Percentiles rank a stretch among this genome's conserved stretches.
Evolutionary conservation across 495 filamentous ascomycete genomes (phyloP).

Genomic region (Penicillium riverlandense): DNA sequence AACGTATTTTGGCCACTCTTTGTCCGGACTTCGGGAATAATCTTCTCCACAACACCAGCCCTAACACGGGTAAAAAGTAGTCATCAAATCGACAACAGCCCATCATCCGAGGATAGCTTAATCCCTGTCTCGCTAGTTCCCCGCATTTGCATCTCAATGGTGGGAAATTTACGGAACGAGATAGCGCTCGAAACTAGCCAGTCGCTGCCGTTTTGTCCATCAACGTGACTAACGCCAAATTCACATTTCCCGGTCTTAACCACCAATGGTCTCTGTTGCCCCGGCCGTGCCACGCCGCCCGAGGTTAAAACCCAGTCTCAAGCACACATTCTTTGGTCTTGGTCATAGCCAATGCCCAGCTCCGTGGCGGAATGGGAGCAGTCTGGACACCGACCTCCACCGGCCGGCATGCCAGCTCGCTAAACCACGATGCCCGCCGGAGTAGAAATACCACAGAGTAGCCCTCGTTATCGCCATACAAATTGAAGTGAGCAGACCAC

Average conservation of each 20-base stretch:
- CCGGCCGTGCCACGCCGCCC: background rate
- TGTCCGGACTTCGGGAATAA: too few relatives aligned
- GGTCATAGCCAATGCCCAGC: background rate
- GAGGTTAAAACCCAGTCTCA: background rate
- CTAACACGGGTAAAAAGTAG: too few relatives aligned
- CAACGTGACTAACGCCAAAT: constrained; percentile 9
- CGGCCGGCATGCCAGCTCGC: background rate
- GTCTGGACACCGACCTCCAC: background rate
- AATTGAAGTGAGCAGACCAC: background rate
- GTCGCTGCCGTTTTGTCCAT: background rate
- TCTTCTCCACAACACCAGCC: too few relatives aligned
- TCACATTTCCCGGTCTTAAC: background rate
- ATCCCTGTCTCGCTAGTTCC: background rate
- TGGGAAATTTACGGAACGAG: constrained; percentile 7
- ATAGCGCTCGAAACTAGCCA: background rate
- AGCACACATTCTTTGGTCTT: constrained; percentile 4
- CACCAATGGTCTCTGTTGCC: constrained; percentile 3
- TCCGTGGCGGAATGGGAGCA: constrained; percentile 15
- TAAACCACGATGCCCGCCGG: background rate
- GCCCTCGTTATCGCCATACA: background rate
- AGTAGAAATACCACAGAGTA: constrained; percentile 10
- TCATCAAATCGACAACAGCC: too few relatives aligned
- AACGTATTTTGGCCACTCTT: too few relatives aligned
- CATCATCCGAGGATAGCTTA: background rate
- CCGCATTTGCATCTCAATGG: constrained; percentile 11